Conservation (phyloP, 257 asterid genomes). For the Rehmannia glutinosa region DNA sequence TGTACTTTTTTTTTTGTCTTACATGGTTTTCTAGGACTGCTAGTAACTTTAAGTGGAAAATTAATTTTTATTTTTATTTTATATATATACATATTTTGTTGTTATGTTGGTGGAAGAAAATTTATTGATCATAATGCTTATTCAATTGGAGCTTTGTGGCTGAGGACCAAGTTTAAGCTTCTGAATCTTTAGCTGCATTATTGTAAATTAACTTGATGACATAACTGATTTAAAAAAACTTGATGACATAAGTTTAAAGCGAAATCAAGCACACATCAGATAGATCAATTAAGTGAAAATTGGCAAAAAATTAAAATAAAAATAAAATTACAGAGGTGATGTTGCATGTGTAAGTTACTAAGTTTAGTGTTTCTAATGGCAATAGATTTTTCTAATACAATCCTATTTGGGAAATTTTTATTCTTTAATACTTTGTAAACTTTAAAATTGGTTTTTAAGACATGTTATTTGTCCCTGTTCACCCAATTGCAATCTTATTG, state of each 20-base stretch:
- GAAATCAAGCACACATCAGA: background rate
- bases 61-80: background rate
- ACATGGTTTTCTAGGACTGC: background rate
- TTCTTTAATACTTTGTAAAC: background rate
- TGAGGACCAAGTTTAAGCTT: background rate
- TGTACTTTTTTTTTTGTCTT: background rate
- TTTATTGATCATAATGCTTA: background rate
- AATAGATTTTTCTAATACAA: constrained; percentile 1
- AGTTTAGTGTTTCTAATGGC: background rate
- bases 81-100: background rate
- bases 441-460: background rate
- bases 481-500: background rate
- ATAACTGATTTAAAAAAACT: no score
- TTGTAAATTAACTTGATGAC: no score
- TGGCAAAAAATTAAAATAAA: no score
- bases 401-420: background rate
- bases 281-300: background rate
- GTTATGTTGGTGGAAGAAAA: background rate
- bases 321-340: constrained; percentile 1
- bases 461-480: background rate
- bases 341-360: background rate
- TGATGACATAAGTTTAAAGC: background rate
- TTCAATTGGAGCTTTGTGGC: constrained; percentile 3
- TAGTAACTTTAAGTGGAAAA: background rate
- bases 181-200: no score